phyloP scores from a whole-genome alignment of 169 alveolate genomes.

The Miamiensis avidus region DNA sequence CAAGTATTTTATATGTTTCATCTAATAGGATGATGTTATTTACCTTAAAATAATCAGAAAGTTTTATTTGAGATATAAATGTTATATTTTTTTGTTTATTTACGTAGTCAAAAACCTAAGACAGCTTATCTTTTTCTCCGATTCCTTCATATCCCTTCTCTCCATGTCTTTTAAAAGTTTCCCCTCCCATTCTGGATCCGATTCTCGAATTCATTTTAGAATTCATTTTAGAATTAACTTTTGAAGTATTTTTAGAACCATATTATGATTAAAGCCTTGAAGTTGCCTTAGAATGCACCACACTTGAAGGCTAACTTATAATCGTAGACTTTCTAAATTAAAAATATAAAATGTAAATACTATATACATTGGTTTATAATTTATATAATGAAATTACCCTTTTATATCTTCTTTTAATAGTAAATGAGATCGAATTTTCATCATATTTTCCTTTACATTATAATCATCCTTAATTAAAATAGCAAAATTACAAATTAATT shows the following conservation, averaged over 20 bases:
- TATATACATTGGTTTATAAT: no score
- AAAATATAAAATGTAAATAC: no score
- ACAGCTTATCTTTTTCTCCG: background rate
- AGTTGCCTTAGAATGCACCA: no score
- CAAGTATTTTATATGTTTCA: background rate
- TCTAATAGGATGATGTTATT: background rate
- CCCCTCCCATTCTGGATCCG: background rate
- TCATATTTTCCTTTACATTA: background rate
- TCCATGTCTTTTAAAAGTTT: no score
- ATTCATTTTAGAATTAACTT: background rate
- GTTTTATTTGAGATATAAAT: no score
- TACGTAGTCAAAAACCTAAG: background rate
- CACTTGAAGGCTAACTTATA: no score
- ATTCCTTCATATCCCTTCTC: background rate
- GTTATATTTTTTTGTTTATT: no score
- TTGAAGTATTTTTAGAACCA: no score
- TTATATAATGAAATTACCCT: background rate
- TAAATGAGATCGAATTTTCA: background rate
- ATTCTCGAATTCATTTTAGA: background rate
- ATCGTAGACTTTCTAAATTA: no score
- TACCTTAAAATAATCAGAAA: background rate
- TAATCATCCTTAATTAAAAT: background rate
- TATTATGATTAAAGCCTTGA: no score
- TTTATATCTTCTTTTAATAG: background rate
- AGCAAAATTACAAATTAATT: background rate